These are phyloP conservation scores for Curvularia eragrostidis DNA, from an alignment of 2,329 filamentous ascomycete genomes.

Conservation along the genomic window DNA sequence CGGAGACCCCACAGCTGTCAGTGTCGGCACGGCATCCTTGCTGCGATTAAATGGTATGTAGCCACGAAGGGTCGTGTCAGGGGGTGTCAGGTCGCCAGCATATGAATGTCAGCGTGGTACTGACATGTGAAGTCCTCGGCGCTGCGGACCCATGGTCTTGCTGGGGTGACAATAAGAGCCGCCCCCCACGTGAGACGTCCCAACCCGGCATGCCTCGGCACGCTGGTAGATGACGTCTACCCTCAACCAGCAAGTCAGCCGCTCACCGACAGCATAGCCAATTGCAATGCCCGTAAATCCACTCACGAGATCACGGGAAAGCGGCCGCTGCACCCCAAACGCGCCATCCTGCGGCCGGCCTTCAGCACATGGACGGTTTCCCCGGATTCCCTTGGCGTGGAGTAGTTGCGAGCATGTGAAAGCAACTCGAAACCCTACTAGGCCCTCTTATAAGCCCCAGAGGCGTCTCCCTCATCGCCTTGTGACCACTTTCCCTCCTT, in stretches of 20 bases:
- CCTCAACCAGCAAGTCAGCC: constrained; percentile 36
- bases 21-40: background rate
- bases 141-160: background rate
- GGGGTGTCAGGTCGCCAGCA: constrained; percentile 22
- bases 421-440: constrained; percentile 30
- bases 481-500: constrained; percentile 17
- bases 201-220: constrained; percentile 38
- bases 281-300: constrained; percentile 31
- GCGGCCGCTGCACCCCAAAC: constrained; percentile 31
- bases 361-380: constrained; percentile 26
- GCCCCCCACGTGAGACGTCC: constrained; percentile 20
- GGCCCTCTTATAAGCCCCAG: constrained; percentile 34
- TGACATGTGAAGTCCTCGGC: constrained; percentile 17
- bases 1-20: constrained; percentile 18
- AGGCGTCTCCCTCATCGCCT: constrained; percentile 28
- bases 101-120: constrained; percentile 23
- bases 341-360: constrained; percentile 33
- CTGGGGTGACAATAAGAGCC: background rate
- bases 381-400: constrained; percentile 39
- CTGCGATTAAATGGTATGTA: background rate
- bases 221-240: constrained; percentile 37
- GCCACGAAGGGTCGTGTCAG: background rate
- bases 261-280: constrained; percentile 28
- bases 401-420: constrained; percentile 47
- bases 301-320: constrained; percentile 41